phyloP scores from a whole-genome alignment of 208 protist species.

The Acanthamoeba healyi region DNA sequence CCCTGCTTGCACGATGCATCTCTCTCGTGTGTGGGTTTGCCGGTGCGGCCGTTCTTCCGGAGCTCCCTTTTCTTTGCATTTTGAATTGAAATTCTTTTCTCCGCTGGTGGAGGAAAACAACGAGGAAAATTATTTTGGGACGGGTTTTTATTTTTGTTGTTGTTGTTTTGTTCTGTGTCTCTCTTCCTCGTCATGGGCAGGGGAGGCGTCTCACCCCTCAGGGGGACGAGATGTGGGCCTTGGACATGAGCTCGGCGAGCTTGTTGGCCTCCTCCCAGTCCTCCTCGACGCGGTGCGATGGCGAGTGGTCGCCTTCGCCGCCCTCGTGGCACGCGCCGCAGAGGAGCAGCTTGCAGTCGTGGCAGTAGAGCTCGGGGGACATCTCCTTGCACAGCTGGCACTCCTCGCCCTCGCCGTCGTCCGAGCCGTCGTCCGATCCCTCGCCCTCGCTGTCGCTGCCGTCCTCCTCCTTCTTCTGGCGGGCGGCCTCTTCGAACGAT shows the following conservation, averaged over 20 bases:
- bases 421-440: background rate
- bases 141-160: background rate
- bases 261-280: constrained; percentile 13
- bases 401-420: background rate
- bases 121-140: too few species aligned
- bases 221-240: background rate
- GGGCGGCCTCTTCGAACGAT: background rate
- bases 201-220: background rate
- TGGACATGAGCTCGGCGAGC: background rate
- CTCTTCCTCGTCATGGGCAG: too few species aligned
- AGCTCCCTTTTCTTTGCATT: too few species aligned
- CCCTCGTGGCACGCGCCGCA: constrained; percentile 46
- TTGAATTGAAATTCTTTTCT: too few species aligned
- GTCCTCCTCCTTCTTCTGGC: background rate
- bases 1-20: too few species aligned
- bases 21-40: too few species aligned
- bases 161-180: background rate
- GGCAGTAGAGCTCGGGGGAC: constrained; percentile 19
- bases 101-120: too few species aligned
- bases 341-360: constrained; percentile 30
- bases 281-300: background rate
- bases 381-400: constrained; percentile 53
- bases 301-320: background rate
- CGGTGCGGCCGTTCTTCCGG: too few species aligned
- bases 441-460: too few species aligned